A percentile compares a stretch with the other conserved stretches of the same genome.
Conservation (phyloP, 208 protist species). For the Acanthamoeba castellanii region DNA sequence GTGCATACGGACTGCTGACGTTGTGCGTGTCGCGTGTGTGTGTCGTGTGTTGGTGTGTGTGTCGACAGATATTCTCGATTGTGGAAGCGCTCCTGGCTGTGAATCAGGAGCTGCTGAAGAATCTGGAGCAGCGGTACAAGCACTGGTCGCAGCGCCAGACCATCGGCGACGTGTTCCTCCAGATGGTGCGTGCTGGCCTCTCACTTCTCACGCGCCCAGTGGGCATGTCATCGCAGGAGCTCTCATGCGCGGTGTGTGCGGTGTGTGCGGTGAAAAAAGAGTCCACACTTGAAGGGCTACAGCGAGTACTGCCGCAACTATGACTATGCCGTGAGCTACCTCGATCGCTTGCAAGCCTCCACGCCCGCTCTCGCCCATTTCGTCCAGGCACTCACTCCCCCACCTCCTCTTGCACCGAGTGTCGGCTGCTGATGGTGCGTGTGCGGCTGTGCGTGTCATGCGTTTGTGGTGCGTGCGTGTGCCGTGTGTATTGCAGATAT, state of each 20-base stretch:
- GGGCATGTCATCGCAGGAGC: not conserved
- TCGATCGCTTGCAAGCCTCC: slow-evolving; percentile 60
- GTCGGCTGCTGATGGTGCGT: too few relatives aligned
- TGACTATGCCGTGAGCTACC: slow-evolving; percentile 60
- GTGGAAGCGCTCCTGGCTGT: slow-evolving; percentile 46
- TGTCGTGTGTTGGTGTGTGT: not conserved
- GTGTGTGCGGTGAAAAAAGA: not conserved
- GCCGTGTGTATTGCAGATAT: not conserved
- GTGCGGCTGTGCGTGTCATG: too few relatives aligned
- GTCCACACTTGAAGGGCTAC: slow-evolving; percentile 57
- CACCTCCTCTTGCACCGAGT: too few relatives aligned
- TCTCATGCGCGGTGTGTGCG: not conserved
- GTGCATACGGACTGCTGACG: too few relatives aligned
- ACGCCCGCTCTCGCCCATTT: slow-evolving; percentile 34
- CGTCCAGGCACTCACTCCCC: not conserved
- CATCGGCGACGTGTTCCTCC: slow-evolving; percentile 50
- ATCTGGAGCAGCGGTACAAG: slow-evolving; percentile 38
- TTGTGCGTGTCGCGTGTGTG: too few relatives aligned
- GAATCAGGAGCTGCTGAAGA: slow-evolving; percentile 34
- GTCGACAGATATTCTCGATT: slow-evolving; percentile 37
- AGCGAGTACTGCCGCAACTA: slow-evolving; percentile 68
- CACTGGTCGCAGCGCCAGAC: slow-evolving; percentile 22
- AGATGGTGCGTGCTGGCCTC: slow-evolving; percentile 42
- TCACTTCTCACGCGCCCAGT: not conserved
- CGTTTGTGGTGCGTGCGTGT: not conserved